These are phyloP conservation scores for Rhynchospora pubera DNA, from an alignment of 176 grass and related monocot genomes.

Conservation along the genomic window DNA sequence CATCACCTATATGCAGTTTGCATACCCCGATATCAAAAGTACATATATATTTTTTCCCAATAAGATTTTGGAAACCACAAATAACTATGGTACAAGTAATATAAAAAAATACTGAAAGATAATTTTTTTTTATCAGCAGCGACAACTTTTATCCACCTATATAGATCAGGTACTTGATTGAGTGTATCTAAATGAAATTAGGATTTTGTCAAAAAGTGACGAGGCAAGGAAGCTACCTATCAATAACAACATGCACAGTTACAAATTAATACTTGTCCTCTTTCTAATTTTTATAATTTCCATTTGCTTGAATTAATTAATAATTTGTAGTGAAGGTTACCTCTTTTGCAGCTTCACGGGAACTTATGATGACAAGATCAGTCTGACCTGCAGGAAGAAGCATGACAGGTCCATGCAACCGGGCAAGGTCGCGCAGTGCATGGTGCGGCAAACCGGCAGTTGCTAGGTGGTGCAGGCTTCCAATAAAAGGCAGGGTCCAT, in stretches of 20 bases:
- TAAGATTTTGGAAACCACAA: neutral
- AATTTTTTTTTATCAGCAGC: neutral
- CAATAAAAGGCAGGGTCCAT: constrained; percentile 30
- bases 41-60: neutral
- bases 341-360: constrained; percentile 18
- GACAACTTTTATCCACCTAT: neutral
- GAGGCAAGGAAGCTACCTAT: neutral
- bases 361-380: constrained; percentile 19
- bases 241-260: neutral
- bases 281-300: neutral
- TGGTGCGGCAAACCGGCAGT: constrained; percentile 17
- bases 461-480: constrained; percentile 38
- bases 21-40: neutral
- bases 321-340: neutral
- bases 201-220: neutral
- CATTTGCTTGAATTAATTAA: neutral
- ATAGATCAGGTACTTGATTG: neutral
- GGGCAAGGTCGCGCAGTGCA: constrained; percentile 17
- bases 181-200: neutral
- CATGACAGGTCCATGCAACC: constrained; percentile 32
- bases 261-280: neutral
- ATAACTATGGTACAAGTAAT: neutral
- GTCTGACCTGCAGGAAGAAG: constrained; percentile 27
- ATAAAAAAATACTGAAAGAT: neutral
- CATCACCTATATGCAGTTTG: neutral